phyloP scores from a whole-genome alignment of 1,284 basidiomycete genomes.

The Mycena citricolor region DNA sequence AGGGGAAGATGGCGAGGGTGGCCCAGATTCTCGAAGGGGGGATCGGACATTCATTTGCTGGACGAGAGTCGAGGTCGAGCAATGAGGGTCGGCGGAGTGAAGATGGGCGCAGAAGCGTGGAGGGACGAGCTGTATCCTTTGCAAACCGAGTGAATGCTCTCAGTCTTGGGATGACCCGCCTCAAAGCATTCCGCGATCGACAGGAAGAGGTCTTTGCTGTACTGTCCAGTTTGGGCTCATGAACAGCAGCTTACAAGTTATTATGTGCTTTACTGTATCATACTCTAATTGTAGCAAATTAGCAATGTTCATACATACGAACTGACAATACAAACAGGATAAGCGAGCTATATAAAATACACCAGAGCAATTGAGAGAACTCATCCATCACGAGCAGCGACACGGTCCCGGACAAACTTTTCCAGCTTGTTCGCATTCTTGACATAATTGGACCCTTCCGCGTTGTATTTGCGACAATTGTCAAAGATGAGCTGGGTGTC shows the following conservation, averaged over 20 bases:
- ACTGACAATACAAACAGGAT: no score
- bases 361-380: no score
- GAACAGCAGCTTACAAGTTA: no score
- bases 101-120: constrained; percentile 47
- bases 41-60: constrained; percentile 41
- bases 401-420: constrained; percentile 57
- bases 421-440: constrained; percentile 88
- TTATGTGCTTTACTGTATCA: no score
- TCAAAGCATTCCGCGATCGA: constrained; percentile 69
- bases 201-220: constrained; percentile 74
- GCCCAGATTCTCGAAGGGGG: constrained; percentile 58
- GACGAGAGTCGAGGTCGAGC: constrained; percentile 27
- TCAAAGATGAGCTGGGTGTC: constrained; percentile 88
- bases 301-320: no score
- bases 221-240: constrained; percentile 39
- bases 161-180: constrained; percentile 63
- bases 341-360: no score
- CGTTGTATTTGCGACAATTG: constrained; percentile 92
- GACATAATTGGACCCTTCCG: constrained; percentile 80
- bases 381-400: constrained; percentile 37
- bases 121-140: constrained; percentile 55
- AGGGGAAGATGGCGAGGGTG: constrained; percentile 63
- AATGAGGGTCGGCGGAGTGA: constrained; percentile 6
- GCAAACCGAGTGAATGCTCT: constrained; percentile 73
- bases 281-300: no score